phyloP scores from a whole-genome alignment of 352 stramenopile species.

The Phytophthora hibernalis region DNA sequence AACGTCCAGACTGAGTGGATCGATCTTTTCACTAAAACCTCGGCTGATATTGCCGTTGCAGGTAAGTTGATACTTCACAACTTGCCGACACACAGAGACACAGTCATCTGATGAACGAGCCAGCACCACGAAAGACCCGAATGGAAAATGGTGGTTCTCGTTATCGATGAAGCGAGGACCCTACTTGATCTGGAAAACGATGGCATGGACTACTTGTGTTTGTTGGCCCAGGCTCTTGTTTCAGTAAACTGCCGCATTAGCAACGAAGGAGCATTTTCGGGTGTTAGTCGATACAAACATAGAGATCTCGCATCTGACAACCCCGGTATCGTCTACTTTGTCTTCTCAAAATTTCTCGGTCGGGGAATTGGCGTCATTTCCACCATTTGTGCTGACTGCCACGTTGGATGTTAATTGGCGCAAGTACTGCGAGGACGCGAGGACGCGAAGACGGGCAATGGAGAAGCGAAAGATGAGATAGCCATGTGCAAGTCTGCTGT shows the following conservation, averaged over 20 bases:
- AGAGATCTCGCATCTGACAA: slow-evolving; percentile 7
- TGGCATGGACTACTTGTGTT: neutral
- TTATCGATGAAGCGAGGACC: slow-evolving; percentile 12
- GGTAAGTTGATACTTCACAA: too few relatives aligned
- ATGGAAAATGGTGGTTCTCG: slow-evolving; percentile 13
- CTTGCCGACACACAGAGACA: too few relatives aligned
- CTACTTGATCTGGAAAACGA: neutral
- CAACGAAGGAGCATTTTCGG: slow-evolving; percentile 3
- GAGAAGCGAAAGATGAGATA: neutral
- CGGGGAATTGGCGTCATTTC: slow-evolving; percentile 7
- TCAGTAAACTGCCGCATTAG: neutral
- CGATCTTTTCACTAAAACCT: neutral
- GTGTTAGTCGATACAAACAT: slow-evolving; percentile 24
- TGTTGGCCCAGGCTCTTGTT: neutral
- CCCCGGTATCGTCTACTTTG: neutral
- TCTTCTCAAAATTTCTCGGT: neutral
- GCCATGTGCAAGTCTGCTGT: neutral
- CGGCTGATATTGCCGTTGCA: too few relatives aligned
- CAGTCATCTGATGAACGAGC: too few relatives aligned
- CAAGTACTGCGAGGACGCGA: neutral
- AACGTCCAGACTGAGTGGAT: slow-evolving; percentile 6
- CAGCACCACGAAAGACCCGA: neutral
- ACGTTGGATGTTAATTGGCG: slow-evolving; percentile 20
- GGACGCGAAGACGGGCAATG: slow-evolving; percentile 4
- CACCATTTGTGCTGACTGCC: slow-evolving; percentile 16